phyloP scores from a whole-genome alignment of 352 stramenopile genomes.

The Phytophthora ohioensis region DNA sequence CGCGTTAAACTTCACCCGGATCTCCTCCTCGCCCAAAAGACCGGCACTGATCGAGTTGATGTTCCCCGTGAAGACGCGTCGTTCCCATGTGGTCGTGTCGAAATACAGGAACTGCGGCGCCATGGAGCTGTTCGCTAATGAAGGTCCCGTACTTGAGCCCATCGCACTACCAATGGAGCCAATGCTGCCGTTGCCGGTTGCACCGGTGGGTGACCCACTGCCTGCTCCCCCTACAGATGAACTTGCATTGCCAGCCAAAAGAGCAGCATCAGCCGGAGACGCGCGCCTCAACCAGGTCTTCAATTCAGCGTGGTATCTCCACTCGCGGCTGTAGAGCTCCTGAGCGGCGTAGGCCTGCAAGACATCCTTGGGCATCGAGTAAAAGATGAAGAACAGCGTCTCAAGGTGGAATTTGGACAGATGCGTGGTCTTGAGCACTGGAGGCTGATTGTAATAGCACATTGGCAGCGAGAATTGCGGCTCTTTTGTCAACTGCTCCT shows the following conservation, averaged over 20 bases:
- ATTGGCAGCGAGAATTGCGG: conserved; percentile 85
- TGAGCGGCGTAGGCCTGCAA: conserved; percentile 93
- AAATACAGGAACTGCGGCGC: conserved; percentile 95
- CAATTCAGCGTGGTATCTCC: conserved; percentile 97
- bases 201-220: conserved; percentile 32
- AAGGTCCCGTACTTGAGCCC: conserved; percentile 38
- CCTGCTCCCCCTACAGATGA: conserved; percentile 39
- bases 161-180: conserved; percentile 76
- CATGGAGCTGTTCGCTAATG: conserved; percentile 48
- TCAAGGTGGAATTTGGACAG: conserved; percentile 98
- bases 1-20: conserved; percentile 95
- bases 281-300: conserved; percentile 97
- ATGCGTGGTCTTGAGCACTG: conserved; percentile 97
- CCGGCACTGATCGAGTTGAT: conserved; percentile 87
- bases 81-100: conserved; percentile 95
- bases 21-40: conserved; percentile 94
- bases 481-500: conserved; percentile 78
- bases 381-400: conserved; percentile 99
- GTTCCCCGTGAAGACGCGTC: conserved; percentile 93
- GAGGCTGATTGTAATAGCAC: conserved; percentile 94
- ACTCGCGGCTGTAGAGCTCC: conserved; percentile 94
- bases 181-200: conserved; percentile 53
- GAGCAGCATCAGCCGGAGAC: conserved; percentile 64
- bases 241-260: conserved; percentile 51
- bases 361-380: conserved; percentile 98